Conservation (phyloP, 345 rosid genomes). For the Hirschfeldia incana region DNA sequence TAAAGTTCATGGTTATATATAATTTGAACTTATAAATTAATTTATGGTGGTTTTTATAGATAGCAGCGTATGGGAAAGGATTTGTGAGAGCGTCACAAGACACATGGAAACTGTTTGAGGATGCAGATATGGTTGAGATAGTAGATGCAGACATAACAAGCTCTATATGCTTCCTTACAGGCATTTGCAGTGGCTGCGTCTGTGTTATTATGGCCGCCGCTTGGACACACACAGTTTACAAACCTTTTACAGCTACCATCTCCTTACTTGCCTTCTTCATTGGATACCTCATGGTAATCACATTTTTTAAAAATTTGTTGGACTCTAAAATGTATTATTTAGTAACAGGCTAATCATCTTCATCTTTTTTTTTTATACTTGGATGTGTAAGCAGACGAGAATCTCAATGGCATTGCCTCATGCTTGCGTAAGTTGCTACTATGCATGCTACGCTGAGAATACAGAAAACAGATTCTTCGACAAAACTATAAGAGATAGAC, state of each 20-base stretch:
- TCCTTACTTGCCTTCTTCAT: constrained; percentile 76
- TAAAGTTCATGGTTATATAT: not conserved
- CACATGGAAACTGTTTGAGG: constrained; percentile 75
- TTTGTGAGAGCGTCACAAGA: constrained; percentile 93
- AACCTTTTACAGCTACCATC: constrained; percentile 72
- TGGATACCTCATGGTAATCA: constrained; percentile 89
- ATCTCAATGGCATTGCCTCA: constrained; percentile 96
- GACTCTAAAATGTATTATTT: not conserved
- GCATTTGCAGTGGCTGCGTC: constrained; percentile 91
- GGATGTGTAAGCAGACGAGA: constrained; percentile 62
- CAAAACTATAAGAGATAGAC: constrained; percentile 59
- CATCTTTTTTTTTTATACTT: not conserved
- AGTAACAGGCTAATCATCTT: not conserved
- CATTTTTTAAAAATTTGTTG: not conserved
- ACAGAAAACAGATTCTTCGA: constrained; percentile 74
- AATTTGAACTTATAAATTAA: not conserved
- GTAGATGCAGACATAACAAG: constrained; percentile 89
- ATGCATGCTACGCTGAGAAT: constrained; percentile 87
- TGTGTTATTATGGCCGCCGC: constrained; percentile 85
- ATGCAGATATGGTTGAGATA: constrained; percentile 55
- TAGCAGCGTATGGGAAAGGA: constrained; percentile 91
- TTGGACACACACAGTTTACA: constrained; percentile 66
- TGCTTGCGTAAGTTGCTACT: constrained; percentile 94
- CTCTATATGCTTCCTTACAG: constrained; percentile 90
- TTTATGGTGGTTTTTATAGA: constrained; percentile 42